Base-by-base conservation (phyloP, 768 basidiomycete genomes). In the Pulveroboletus frians region DNA sequence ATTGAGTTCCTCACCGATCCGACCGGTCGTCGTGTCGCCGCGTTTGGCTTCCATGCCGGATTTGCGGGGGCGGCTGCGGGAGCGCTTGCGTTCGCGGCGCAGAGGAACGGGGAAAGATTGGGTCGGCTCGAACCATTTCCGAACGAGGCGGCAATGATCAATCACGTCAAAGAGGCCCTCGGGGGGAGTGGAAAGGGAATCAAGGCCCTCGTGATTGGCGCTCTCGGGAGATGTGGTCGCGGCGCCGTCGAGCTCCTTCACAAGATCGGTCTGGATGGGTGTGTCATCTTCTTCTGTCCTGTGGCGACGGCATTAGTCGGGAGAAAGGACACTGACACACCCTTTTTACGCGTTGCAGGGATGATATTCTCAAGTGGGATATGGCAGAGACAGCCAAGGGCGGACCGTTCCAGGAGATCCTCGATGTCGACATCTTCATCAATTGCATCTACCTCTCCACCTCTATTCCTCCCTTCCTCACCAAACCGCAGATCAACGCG, bases 381-480 rank as follows among this genome's bases (percentile, higher is more conserved):
- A 72, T 99, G 76, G 88, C 76, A 2, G 96, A 99, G 73, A 99
- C 96, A 7, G 88, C 86, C 60, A 94, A 92, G 72, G 94, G 94
- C 27, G 96, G 96, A 2, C 96, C 96, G 0, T 98, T 97, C 75
- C 69, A 79, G 39, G 95, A 98, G 73, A 92, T 99, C 51, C 79
- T 98, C 26, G 91, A 92, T 54, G 95, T 92, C 54, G 95, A 99
- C 71, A 83, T 99, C 60, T 97, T 99, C 63, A 83, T 98, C 77
- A 99, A 99, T 74, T 98, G 96, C 78, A 99, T 99, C 68, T 98
- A 98, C 69, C 84, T 99, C 43, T 84, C 82, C n/a, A 80, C 84
- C 15, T 66, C 75, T 51, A 92, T 95, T 47, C 91, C 92, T 0
- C 72, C 83, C n/a, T 98, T 97, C 68, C 51, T 96, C 41, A 83